phyloP scores from a whole-genome alignment of 2,329 filamentous ascomycete species.

The Rasamsonia emersonii region DNA sequence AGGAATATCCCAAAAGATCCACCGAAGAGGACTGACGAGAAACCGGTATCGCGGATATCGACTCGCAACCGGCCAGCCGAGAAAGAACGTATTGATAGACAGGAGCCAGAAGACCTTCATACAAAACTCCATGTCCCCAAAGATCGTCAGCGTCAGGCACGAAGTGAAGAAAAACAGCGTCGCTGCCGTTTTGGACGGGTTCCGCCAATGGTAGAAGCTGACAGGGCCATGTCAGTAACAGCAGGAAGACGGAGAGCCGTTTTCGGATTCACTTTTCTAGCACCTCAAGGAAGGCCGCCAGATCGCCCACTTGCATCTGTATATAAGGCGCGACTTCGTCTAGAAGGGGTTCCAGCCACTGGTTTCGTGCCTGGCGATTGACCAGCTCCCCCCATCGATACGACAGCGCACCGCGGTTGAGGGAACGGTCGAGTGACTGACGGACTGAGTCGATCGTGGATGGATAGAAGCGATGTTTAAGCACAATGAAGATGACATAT shows the following conservation, averaged over 20 bases:
- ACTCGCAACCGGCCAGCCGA: conserved; percentile 26
- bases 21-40: conserved; percentile 26
- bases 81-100: conserved; percentile 26
- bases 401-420: conserved; percentile 21
- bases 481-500: conserved; percentile 26
- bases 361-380: conserved; percentile 24
- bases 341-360: conserved; percentile 31
- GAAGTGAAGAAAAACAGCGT: conserved; percentile 25
- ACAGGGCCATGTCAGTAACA: background rate
- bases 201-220: conserved; percentile 31
- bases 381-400: conserved; percentile 29
- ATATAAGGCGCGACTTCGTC: conserved; percentile 27
- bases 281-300: conserved; percentile 30
- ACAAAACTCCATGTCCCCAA: conserved; percentile 25
- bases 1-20: conserved; percentile 32
- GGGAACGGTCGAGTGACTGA: conserved; percentile 22
- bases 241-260: too few species aligned
- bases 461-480: conserved; percentile 21
- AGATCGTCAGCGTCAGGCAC: conserved; percentile 21
- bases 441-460: conserved; percentile 22
- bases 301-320: conserved; percentile 29
- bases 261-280: conserved; percentile 17
- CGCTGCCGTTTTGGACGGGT: conserved; percentile 22
- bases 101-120: conserved; percentile 28
- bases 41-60: conserved; percentile 28